Conservation (phyloP, 306 rosid genomes). For the Boehmeria nivea region DNA sequence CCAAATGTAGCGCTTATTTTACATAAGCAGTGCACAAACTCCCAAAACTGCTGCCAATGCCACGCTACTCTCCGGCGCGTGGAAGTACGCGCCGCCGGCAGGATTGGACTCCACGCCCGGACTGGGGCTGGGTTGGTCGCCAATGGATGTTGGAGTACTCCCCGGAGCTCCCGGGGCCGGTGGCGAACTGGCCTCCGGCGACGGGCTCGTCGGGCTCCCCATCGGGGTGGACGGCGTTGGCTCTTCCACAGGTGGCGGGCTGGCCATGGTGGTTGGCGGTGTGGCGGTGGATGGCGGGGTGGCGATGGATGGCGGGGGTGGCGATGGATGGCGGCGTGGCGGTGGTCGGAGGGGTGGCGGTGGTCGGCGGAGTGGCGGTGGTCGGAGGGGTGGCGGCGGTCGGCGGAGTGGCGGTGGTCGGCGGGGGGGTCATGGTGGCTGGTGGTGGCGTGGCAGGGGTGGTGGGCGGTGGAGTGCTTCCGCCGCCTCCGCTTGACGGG, state of each 20-base stretch:
- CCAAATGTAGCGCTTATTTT: background rate
- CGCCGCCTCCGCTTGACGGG: background rate
- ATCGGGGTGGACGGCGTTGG: background rate
- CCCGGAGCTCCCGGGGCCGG: background rate
- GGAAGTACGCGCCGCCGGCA: constrained; percentile 15
- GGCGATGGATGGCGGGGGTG: constrained; percentile 4
- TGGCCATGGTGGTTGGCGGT: constrained; percentile 1
- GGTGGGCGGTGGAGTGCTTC: background rate
- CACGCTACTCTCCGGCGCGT: constrained; percentile 23
- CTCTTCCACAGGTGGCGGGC: background rate
- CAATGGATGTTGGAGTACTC: rapidly evolving
- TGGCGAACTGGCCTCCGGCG: background rate
- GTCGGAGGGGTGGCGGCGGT: background rate
- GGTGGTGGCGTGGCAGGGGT: background rate
- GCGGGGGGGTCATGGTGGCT: background rate
- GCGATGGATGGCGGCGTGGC: background rate
- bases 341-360: constrained; percentile 8
- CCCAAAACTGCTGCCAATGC: constrained; percentile 28
- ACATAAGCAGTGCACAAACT: constrained; percentile 31
- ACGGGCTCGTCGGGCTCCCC: background rate
- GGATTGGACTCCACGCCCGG: constrained; percentile 13
- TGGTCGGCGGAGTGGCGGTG: background rate
- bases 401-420: background rate
- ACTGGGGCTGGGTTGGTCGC: background rate
- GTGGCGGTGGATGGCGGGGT: constrained; percentile 10